Base-by-base conservation (phyloP, 164 flowering plant species). In the Amborella trichopoda region DNA sequence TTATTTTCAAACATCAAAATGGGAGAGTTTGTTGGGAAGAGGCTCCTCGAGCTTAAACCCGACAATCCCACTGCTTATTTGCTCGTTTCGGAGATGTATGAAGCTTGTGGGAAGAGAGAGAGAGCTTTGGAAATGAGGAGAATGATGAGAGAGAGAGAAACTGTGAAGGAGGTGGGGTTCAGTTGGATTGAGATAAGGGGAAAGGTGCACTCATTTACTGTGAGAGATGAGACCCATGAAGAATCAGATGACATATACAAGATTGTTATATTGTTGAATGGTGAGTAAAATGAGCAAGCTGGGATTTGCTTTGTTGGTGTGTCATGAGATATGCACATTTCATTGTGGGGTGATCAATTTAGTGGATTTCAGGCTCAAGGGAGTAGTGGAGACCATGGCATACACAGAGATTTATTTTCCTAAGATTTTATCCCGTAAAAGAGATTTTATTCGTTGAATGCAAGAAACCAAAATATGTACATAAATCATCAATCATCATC, bases 131-230 rank as follows among this genome's bases (percentile, higher is more conserved):
- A 61, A 27, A 25, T 56, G 38, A 60, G 66, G 52, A 54, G 41
- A 46, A 19, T 17, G 34, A 50, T 60, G 63, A 56, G 49, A 24
- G 63, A 49, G 43, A 41, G 26, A 47, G 66, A 48, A 48, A 40
- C 46, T 36, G 53, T 16, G 20, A 56, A 68, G 53, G 64, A 61
- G 46, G 19, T 53, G 38, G 60, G 65, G 17, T 40, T 25, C 44
- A 68, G 69, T 52, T 68, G 66, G 66, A 40, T 68, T 43, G 72
- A 68, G 30, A 59, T 68, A 33, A 34, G 54, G 26, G 59, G 54
- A 25, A 13, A 13, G 34, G 41, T 26, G 48, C 53, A 51, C 18
- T 38, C 48, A 27, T 64, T 68, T 54, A 47, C 56, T n/a, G 32
- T 50, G 16, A 58, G 61, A 48, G 69, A 65, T 44, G 61, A 65